Evolutionary conservation across 2,329 filamentous ascomycete genomes (phyloP), one percentile per base, ranked within the genome.

Genomic region (Nemania bipapillata): DNA sequence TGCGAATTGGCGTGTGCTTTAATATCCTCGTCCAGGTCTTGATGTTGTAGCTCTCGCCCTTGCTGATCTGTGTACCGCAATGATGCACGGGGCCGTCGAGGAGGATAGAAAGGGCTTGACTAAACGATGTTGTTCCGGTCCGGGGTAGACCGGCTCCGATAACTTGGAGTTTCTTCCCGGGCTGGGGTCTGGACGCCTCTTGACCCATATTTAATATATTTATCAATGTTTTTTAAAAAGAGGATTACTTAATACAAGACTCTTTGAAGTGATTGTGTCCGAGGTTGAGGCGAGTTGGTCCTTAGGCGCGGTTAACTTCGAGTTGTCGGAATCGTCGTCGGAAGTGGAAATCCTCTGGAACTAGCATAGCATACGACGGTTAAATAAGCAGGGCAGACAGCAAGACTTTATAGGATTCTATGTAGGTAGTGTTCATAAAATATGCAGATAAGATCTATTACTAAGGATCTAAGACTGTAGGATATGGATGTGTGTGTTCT

Each of bases 121-220:
- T 73, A 52, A 76, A 74, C 8, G 74, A 76, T n/a, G 74, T 68
- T 3, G 74, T 74, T 26, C 74, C 71, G 6, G 70, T 74, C 40
- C 74, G 63, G 22, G 75, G 72, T 8, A 76, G 63, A 1, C 74
- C 71, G 45, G 74, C 74, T 40, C 75, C 73, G 50, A 76, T 77
- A 17, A 75, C 75, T 42, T 65, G 70, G 53, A 75, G 50, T 47
- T 64, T 71, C 47, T 72, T 72, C 45, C 73, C 71, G 2, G 71
- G 66, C 55, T 68, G 69, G 20, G 74, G 74, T 28, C 61, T 73
- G 8, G 74, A 76, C 9, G 71, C 72, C 45, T 74, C 68, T 72
- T 76, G 70, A 50, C 72, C 72, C 73, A 75, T 76, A n/a, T 53
- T 68, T 32, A 9, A 17, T 20, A 56, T 7, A 9, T 47, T n/a